phyloP scores from a whole-genome alignment of 495 filamentous ascomycete genomes.

The Xylaria palmicola region DNA sequence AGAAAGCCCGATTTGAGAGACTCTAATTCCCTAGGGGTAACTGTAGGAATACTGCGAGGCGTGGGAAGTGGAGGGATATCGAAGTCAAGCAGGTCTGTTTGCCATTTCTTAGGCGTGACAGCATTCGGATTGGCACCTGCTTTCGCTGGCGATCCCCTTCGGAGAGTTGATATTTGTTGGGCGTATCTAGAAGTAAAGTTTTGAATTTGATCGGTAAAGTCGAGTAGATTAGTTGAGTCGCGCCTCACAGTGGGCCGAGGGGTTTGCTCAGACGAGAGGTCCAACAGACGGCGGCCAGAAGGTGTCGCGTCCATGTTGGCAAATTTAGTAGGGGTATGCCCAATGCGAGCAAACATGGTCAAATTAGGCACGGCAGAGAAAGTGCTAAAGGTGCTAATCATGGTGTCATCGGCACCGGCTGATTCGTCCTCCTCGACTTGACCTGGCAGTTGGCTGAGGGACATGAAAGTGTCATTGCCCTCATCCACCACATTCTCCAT shows the following conservation, averaged over 20 bases:
- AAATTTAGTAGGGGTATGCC: slow-evolving; percentile 52
- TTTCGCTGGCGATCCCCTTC: slow-evolving; percentile 16
- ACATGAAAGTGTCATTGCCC: slow-evolving; percentile 26
- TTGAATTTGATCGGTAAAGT: slow-evolving; percentile 79
- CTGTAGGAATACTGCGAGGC: slow-evolving; percentile 83
- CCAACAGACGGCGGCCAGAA: slow-evolving; percentile 17
- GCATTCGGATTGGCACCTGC: slow-evolving; percentile 11
- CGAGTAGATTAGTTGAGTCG: slow-evolving; percentile 66
- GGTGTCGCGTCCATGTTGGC: slow-evolving; percentile 34
- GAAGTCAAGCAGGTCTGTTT: slow-evolving; percentile 78
- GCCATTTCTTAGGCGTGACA: slow-evolving; percentile 38
- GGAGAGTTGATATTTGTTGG: slow-evolving; percentile 28
- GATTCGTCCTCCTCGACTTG: slow-evolving; percentile 33
- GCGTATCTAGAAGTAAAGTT: slow-evolving; percentile 46
- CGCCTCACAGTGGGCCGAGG: slow-evolving; percentile 41
- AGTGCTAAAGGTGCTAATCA: slow-evolving; percentile 66
- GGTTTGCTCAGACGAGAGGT: slow-evolving; percentile 56
- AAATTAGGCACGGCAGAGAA: slow-evolving; percentile 88
- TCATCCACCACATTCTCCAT: slow-evolving; percentile 26
- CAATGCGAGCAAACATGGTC: slow-evolving; percentile 76
- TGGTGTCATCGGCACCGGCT: slow-evolving; percentile 65
- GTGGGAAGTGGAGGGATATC: slow-evolving; percentile 88
- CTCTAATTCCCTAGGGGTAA: slow-evolving; percentile 91
- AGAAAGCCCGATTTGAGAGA: slow-evolving; percentile 84
- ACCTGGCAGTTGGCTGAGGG: slow-evolving; percentile 17